These are phyloP conservation scores for Verticillium longisporum DNA, from an alignment of 2,329 filamentous ascomycete species.

Conservation along the genomic window DNA sequence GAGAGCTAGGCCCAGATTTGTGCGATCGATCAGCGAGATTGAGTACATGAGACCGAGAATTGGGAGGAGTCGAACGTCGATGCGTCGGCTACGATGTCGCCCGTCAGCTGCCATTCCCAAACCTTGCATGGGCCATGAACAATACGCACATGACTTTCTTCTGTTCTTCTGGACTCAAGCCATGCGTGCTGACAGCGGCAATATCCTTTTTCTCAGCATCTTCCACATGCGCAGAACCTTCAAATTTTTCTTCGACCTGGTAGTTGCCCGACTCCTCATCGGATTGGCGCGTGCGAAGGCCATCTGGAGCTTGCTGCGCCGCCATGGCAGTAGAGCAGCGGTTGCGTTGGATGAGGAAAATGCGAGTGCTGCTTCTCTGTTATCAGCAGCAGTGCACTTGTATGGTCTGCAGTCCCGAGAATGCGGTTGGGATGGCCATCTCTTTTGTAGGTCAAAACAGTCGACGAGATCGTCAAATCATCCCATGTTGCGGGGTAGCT, in stretches of 20 bases:
- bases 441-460: not conserved
- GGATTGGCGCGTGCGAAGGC: not conserved
- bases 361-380: not conserved
- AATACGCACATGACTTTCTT: slow-evolving; percentile 5
- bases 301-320: not conserved
- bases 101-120: not conserved
- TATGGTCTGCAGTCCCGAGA: not conserved
- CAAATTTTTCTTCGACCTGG: slow-evolving; percentile 2
- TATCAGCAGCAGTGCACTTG: not conserved
- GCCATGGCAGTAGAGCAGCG: not conserved
- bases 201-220: not conserved
- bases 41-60: slow-evolving; percentile 19
- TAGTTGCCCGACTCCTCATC: slow-evolving; percentile 4
- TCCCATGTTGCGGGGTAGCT: not conserved
- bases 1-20: slow-evolving; percentile 8
- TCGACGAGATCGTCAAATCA: not conserved
- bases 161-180: slow-evolving; percentile 3
- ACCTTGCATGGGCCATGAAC: not conserved
- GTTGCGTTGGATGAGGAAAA: not conserved
- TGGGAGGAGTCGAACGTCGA: slow-evolving; percentile 29
- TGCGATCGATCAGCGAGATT: slow-evolving; percentile 13
- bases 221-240: slow-evolving; percentile 1
- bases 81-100: slow-evolving; percentile 5
- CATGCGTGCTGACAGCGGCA: not conserved
- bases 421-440: not conserved